Percentiles rank a stretch among this genome's conserved stretches.
phyloP scores from a whole-genome alignment of 768 basidiomycete genomes.

The Rhizopogon vinicolor region DNA sequence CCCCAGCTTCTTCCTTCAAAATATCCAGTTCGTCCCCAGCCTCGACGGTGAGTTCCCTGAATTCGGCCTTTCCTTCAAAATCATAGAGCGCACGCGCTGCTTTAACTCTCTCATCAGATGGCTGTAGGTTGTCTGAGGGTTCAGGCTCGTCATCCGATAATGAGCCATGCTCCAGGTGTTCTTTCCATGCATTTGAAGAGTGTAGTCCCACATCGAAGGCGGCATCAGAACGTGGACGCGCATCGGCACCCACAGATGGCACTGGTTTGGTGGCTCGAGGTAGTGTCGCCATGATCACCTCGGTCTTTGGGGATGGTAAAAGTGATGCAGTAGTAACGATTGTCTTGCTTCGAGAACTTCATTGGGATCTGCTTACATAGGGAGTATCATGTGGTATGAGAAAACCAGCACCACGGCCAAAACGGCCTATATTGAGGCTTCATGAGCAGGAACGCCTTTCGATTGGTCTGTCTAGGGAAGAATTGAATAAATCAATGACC shows the following conservation, averaged over 20 bases:
- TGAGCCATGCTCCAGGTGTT: conserved; percentile 42
- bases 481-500: too few relatives aligned
- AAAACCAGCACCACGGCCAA: background rate
- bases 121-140: conserved; percentile 26
- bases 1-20: conserved; percentile 66
- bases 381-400: background rate
- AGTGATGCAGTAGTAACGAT: background rate
- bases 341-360: background rate
- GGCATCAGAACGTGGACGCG: conserved; percentile 19
- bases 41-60: conserved; percentile 61
- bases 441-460: too few relatives aligned
- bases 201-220: conserved; percentile 79
- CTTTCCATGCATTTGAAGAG: conserved; percentile 74
- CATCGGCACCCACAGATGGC: conserved; percentile 19
- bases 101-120: conserved; percentile 4
- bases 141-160: conserved; percentile 52
- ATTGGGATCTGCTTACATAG: too few relatives aligned
- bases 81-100: conserved; percentile 66
- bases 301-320: background rate
- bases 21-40: conserved; percentile 70
- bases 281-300: conserved; percentile 31
- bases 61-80: conserved; percentile 74
- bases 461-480: too few relatives aligned
- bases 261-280: conserved; percentile 27
- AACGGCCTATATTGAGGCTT: background rate